phyloP scores from a whole-genome alignment of 2,329 filamentous ascomycete species.

The Monosporascus sp. region DNA sequence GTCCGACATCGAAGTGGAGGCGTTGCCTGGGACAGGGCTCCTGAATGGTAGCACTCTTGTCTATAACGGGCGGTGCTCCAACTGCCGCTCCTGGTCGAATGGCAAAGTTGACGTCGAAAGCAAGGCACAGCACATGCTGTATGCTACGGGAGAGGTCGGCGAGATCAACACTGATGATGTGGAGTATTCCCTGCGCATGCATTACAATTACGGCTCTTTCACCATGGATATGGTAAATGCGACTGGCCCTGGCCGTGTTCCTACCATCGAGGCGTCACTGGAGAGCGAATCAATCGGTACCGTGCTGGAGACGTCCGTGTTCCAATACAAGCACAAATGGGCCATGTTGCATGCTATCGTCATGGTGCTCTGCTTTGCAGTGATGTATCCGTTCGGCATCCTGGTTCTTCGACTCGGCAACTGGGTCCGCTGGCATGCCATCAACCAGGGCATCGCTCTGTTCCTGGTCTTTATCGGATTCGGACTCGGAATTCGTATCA shows the following conservation, averaged over 20 bases:
- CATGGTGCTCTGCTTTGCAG: conserved; percentile 53
- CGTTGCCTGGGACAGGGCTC: conserved; percentile 44
- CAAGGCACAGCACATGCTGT: conserved; percentile 46
- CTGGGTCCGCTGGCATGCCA: conserved; percentile 49
- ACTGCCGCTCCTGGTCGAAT: conserved; percentile 47
- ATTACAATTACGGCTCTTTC: conserved; percentile 50
- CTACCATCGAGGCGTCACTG: conserved; percentile 32
- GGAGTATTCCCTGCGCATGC: conserved; percentile 43
- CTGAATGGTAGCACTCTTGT: conserved; percentile 38
- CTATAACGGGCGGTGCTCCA: conserved; percentile 47
- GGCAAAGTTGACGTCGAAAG: conserved; percentile 47
- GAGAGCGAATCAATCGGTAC: conserved; percentile 25
- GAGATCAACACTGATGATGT: conserved; percentile 36
- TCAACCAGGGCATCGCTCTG: conserved; percentile 46
- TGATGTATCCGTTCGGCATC: conserved; percentile 51
- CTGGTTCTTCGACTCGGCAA: conserved; percentile 47
- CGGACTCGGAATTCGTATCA: conserved; percentile 47
- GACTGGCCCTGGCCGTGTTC: conserved; percentile 37
- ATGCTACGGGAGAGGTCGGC: conserved; percentile 48
- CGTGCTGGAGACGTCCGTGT: conserved; percentile 17
- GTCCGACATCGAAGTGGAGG: conserved; percentile 36
- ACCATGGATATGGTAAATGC: conserved; percentile 50
- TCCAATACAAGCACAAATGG: conserved; percentile 31
- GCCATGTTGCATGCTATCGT: conserved; percentile 41
- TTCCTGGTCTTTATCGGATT: conserved; percentile 44